Conservation (phyloP, 2,329 filamentous ascomycete species). For the Pseudogymnoascus sp. region DNA sequence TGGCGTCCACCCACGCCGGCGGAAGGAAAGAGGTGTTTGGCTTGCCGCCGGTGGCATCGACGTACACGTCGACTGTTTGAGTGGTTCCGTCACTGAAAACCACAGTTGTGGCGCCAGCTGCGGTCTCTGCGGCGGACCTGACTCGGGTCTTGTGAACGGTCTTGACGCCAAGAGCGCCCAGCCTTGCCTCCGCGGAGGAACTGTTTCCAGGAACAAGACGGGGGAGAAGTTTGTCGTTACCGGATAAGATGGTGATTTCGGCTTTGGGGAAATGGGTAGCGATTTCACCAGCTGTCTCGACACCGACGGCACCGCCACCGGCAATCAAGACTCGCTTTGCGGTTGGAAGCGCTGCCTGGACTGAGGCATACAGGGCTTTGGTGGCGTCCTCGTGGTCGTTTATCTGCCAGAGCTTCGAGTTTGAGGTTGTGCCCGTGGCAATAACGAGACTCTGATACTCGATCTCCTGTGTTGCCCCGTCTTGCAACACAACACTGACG, state of each 20-base stretch:
- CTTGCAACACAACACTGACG: conserved; percentile 31
- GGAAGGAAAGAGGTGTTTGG: conserved; percentile 42
- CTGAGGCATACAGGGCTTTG: conserved; percentile 1
- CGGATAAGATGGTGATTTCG: conserved; percentile 21
- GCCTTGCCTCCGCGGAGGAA: conserved; percentile 30
- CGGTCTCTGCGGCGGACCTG: conserved; percentile 21
- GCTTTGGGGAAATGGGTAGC: conserved; percentile 15
- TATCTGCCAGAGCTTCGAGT: conserved; percentile 41
- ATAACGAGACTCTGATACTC: conserved; percentile 46
- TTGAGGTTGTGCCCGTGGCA: conserved; percentile 41
- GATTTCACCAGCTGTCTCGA: conserved; percentile 29
- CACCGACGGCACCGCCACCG: conserved; percentile 26
- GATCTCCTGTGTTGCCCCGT: conserved; percentile 17
- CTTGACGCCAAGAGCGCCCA: conserved; percentile 45
- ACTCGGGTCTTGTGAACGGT: conserved; percentile 38
- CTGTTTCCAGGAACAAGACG: conserved; percentile 10
- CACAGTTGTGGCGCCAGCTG: conserved; percentile 30
- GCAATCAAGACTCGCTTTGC: conserved; percentile 25
- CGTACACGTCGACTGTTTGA: conserved; percentile 38
- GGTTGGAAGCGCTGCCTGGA: conserved; percentile 9
- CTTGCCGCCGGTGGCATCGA: conserved; percentile 36
- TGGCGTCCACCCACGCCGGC: conserved; percentile 35
- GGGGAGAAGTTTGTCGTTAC: conserved; percentile 11
- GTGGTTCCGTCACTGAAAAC: conserved; percentile 38
- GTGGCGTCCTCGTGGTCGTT: conserved; percentile 32